phyloP scores from a whole-genome alignment of 129 eudicot genomes.

The Flaveria linearis region DNA sequence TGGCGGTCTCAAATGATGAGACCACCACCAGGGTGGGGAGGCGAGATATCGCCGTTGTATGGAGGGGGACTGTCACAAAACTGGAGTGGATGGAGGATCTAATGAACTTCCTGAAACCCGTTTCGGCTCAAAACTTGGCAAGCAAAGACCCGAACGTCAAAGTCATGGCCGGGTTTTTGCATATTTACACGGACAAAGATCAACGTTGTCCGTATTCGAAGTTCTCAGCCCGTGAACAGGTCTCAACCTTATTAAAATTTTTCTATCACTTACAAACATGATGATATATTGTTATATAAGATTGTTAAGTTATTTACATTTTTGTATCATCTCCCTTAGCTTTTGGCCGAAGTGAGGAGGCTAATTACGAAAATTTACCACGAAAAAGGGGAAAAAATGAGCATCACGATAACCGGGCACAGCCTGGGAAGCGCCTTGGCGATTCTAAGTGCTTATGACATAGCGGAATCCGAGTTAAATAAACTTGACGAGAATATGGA shows the following conservation, averaged over 20 bases:
- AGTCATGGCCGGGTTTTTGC: constrained; percentile 62
- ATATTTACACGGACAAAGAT: constrained; percentile 49
- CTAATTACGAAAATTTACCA: constrained; percentile 32
- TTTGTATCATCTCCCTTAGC: not conserved
- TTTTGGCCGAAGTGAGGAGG: constrained; percentile 44
- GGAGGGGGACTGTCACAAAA: constrained; percentile 55
- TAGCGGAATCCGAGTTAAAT: constrained; percentile 46
- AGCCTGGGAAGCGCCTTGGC: constrained; percentile 63
- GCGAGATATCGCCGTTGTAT: constrained; percentile 52
- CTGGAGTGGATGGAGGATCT: constrained; percentile 52
- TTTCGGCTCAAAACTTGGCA: constrained; percentile 35
- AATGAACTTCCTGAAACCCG: constrained; percentile 41
- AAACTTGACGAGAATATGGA: constrained; percentile 28
- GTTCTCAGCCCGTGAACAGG: constrained; percentile 46
- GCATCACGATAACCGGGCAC: constrained; percentile 60
- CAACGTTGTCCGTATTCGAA: constrained; percentile 38
- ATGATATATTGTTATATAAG: no score
- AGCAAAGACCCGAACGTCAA: constrained; percentile 46
- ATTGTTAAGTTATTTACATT: no score
- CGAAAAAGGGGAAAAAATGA: constrained; percentile 39
- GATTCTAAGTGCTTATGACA: constrained; percentile 51
- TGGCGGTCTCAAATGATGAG: constrained; percentile 57
- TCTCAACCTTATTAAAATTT: not conserved
- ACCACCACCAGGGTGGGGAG: constrained; percentile 45
- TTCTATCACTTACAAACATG: no score